Conservation (phyloP, 225 moss, liverwort and hornwort genomes). For the Pseudisothecium myosuroides region DNA sequence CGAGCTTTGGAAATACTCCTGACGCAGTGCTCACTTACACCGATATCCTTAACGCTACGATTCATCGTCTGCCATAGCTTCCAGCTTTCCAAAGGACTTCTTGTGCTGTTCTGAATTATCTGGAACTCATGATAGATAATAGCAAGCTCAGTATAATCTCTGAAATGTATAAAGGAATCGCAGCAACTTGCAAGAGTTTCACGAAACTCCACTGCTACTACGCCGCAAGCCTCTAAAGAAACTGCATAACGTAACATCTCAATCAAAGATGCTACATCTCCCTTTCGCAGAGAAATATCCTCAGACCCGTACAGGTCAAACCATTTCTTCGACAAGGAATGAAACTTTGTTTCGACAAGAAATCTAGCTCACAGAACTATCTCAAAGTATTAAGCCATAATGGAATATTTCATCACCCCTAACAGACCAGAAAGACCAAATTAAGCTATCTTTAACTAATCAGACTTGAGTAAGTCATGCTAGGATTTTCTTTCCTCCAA, state of each 20-base stretch:
- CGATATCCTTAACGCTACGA: constrained; percentile 22
- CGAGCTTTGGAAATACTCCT: background rate
- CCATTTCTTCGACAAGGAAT: background rate
- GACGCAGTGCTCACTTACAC: constrained; percentile 8
- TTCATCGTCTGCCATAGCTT: constrained; percentile 35
- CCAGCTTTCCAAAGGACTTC: constrained; percentile 22
- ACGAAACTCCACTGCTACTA: background rate
- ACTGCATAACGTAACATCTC: background rate
- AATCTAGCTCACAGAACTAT: background rate
- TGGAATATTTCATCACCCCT: background rate
- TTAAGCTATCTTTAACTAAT: background rate
- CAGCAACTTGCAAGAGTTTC: background rate
- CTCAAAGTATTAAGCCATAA: background rate
- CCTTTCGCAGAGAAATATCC: background rate
- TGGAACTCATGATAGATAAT: background rate
- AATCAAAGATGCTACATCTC: background rate
- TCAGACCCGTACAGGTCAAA: background rate
- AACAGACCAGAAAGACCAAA: background rate
- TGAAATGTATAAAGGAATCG: background rate
- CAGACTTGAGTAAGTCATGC: background rate
- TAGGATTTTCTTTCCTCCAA: background rate
- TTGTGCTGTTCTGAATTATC: constrained; percentile 2
- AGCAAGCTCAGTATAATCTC: background rate
- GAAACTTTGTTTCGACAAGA: background rate
- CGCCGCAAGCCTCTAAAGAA: background rate